Evolutionary conservation across 805 yeast genomes (phyloP).

Genomic region (Suhomyces canberraensis): DNA sequence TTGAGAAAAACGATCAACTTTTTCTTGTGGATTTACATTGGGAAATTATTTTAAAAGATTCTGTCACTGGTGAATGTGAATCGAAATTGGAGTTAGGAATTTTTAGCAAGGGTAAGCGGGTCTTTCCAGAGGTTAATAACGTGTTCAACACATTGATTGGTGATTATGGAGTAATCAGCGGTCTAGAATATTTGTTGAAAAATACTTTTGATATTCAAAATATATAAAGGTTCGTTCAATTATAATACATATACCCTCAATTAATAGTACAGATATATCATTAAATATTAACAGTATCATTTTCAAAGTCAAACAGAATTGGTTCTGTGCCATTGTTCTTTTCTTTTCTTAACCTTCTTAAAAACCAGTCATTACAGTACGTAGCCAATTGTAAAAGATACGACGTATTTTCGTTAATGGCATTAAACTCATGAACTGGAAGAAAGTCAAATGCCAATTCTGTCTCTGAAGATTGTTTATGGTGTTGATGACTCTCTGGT

Average conservation of each 20-base stretch:
- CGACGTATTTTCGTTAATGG: slow-evolving; percentile 27
- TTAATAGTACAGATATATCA: not conserved
- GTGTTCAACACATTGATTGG: slow-evolving; percentile 20
- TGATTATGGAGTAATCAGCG: slow-evolving; percentile 23
- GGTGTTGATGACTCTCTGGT: not conserved
- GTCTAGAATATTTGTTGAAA: slow-evolving; percentile 22
- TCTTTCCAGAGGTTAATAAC: slow-evolving; percentile 10
- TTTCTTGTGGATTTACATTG: slow-evolving; percentile 16
- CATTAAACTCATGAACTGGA: slow-evolving; percentile 34
- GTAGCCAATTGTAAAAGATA: slow-evolving; percentile 25
- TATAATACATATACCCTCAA: not conserved
- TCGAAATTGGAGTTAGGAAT: slow-evolving; percentile 14
- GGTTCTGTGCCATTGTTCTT: slow-evolving; percentile 1
- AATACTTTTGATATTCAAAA: slow-evolving; percentile 12
- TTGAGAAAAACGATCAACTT: not conserved
- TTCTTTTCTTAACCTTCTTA: slow-evolving; percentile 9
- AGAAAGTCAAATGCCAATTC: slow-evolving; percentile 22
- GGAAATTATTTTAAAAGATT: slow-evolving; percentile 22
- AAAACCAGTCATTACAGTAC: slow-evolving; percentile 24
- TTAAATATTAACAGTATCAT: slow-evolving; percentile 15
- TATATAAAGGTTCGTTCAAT: not conserved
- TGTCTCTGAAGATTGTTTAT: not conserved
- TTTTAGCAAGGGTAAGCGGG: slow-evolving; percentile 6
- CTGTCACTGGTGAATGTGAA: slow-evolving; percentile 22
- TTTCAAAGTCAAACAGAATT: slow-evolving; percentile 27